Conservation (phyloP, 768 basidiomycete species). For the Punctularia strigosozonata region DNA sequence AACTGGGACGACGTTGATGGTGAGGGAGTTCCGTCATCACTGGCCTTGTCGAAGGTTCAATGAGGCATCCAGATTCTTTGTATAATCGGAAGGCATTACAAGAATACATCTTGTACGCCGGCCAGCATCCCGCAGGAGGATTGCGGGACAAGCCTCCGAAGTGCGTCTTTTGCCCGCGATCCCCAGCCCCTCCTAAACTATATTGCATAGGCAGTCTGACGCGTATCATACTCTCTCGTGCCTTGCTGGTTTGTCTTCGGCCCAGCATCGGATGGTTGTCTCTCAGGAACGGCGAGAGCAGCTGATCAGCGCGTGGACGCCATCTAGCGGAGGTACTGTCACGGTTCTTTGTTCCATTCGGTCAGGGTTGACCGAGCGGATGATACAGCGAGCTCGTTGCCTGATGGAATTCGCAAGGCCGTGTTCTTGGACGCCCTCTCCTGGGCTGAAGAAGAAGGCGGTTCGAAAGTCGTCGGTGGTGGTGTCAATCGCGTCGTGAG, state of each 20-base stretch:
- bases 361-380: slow-evolving; percentile 6
- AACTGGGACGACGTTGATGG: slow-evolving; percentile 70
- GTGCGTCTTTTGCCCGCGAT: slow-evolving; percentile 22
- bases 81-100: slow-evolving; percentile 67
- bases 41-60: background rate
- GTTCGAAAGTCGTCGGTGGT: slow-evolving; percentile 43
- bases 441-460: slow-evolving; percentile 62
- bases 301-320: slow-evolving; percentile 30
- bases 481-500: slow-evolving; percentile 52
- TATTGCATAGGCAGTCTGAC: slow-evolving; percentile 39
- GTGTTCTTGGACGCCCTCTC: slow-evolving; percentile 45
- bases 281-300: slow-evolving; percentile 24
- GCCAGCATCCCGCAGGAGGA: slow-evolving; percentile 79
- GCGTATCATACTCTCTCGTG: slow-evolving; percentile 94
- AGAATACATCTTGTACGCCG: slow-evolving; percentile 77
- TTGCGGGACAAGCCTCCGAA: slow-evolving; percentile 94
- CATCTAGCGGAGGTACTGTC: slow-evolving; percentile 11
- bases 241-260: slow-evolving; percentile 77
- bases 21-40: slow-evolving; percentile 19
- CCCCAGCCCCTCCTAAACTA: background rate
- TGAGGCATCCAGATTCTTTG: slow-evolving; percentile 25
- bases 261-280: slow-evolving; percentile 67
- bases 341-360: slow-evolving; percentile 8
- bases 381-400: slow-evolving; percentile 9
- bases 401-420: slow-evolving; percentile 24